Conservation (phyloP, 139 green algal species). For the Chlorella sp. region DNA sequence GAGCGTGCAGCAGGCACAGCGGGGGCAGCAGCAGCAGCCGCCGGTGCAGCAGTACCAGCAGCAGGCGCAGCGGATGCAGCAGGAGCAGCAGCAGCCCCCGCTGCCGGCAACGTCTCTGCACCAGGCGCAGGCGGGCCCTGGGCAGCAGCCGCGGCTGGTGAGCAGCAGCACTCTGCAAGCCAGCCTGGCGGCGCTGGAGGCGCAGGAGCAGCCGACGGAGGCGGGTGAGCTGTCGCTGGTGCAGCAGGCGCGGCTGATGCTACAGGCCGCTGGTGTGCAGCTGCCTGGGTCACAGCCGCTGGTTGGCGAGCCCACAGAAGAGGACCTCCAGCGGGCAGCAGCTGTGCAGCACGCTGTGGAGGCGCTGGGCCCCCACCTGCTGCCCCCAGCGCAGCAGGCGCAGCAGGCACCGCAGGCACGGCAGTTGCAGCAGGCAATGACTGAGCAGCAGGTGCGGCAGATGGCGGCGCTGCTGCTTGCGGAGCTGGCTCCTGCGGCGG, state of each 20-base stretch:
- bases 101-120: neutral
- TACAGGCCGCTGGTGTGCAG: too few relatives aligned
- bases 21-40: neutral
- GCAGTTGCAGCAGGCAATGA: neutral
- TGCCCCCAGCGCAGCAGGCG: neutral
- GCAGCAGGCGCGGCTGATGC: neutral
- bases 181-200: neutral
- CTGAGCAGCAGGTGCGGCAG: neutral
- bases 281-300: too few relatives aligned
- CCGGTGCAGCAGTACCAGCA: neutral
- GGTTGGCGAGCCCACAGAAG: too few relatives aligned
- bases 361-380: too few relatives aligned
- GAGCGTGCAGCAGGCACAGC: neutral
- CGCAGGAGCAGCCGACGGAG: neutral
- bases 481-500: neutral
- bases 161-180: neutral
- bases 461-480: neutral
- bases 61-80: neutral
- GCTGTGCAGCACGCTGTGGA: neutral
- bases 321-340: neutral
- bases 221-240: neutral
- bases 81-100: neutral
- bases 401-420: neutral
- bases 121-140: neutral
- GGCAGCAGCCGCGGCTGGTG: neutral